phyloP scores from a whole-genome alignment of 495 filamentous ascomycete genomes.

The Ramalina intermedia region DNA sequence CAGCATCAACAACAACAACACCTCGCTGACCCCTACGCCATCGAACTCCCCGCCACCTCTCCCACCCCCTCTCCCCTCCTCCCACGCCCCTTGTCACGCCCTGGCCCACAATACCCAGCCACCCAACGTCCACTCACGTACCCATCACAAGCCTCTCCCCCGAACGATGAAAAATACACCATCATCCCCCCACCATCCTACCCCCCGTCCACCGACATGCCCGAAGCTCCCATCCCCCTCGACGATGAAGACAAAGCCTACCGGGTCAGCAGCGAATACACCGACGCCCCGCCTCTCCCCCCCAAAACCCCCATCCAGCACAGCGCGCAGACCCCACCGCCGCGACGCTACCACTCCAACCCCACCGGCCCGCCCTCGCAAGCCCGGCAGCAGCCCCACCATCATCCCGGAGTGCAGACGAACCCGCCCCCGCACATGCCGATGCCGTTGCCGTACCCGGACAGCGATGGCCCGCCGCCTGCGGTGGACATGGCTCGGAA shows the following conservation, averaged over 20 bases:
- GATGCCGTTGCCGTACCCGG: conserved; percentile 55
- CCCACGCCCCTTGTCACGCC: conserved; percentile 18
- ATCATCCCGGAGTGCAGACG: neutral
- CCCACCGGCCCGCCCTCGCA: conserved; percentile 12
- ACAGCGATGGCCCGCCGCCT: conserved; percentile 69
- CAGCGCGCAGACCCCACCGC: conserved; percentile 21
- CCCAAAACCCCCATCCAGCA: conserved; percentile 70
- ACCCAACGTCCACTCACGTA: conserved; percentile 7
- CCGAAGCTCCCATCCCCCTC: conserved; percentile 22
- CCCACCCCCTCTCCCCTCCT: conserved; percentile 10
- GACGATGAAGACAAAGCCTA: conserved; percentile 21
- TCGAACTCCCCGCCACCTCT: conserved; percentile 46
- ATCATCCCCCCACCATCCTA: conserved; percentile 44
- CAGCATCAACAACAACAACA: conserved; percentile 14
- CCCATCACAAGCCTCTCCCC: conserved; percentile 16
- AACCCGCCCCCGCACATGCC: neutral
- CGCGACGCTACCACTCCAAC: conserved; percentile 21
- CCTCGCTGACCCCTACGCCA: conserved; percentile 33
- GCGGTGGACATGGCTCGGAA: conserved; percentile 73
- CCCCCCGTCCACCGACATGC: conserved; percentile 23
- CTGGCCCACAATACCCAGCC: conserved; percentile 14
- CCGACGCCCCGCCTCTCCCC: conserved; percentile 57
- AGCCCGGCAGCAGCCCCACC: conserved; percentile 10
- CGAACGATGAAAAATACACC: conserved; percentile 43
- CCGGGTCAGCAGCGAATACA: conserved; percentile 24